These are phyloP conservation scores for Penicillium janthinellum DNA, from an alignment of 2,329 filamentous ascomycete genomes.

Conservation along the genomic window DNA sequence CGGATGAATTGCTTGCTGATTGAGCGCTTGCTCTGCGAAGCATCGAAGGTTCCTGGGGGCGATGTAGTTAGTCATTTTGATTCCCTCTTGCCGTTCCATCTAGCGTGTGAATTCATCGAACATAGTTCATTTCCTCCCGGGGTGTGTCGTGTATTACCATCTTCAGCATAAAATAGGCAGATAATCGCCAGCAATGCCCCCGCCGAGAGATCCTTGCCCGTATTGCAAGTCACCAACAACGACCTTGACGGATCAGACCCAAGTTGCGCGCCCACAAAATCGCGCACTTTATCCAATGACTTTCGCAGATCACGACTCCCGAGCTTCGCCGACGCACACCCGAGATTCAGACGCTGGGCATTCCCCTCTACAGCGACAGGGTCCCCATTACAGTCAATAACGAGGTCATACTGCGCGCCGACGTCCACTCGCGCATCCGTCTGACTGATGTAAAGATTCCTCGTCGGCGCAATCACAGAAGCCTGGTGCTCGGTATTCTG, in stretches of 20 bases:
- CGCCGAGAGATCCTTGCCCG: slow-evolving; percentile 77
- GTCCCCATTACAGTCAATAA: slow-evolving; percentile 43
- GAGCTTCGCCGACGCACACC: slow-evolving; percentile 70
- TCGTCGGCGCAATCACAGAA: slow-evolving; percentile 42
- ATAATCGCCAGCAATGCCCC: slow-evolving; percentile 75
- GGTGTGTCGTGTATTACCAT: slow-evolving; percentile 49
- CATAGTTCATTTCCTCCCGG: background rate
- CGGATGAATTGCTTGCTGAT: slow-evolving; percentile 78
- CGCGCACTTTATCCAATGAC: slow-evolving; percentile 64
- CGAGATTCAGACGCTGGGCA: slow-evolving; percentile 54
- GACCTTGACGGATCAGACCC: slow-evolving; percentile 32
- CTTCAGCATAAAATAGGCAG: slow-evolving; percentile 70
- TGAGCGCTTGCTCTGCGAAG: slow-evolving; percentile 26
- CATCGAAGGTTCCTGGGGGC: slow-evolving; percentile 35
- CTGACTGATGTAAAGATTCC: slow-evolving; percentile 37
- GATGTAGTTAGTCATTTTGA: slow-evolving; percentile 16
- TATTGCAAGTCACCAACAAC: slow-evolving; percentile 69
- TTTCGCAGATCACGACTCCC: slow-evolving; percentile 81
- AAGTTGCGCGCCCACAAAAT: slow-evolving; percentile 53
- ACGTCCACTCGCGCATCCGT: slow-evolving; percentile 34
- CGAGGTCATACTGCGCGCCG: slow-evolving; percentile 49
- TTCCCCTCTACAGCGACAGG: slow-evolving; percentile 40
- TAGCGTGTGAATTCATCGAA: slow-evolving; percentile 20
- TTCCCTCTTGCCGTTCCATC: slow-evolving; percentile 24
- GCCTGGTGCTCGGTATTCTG: slow-evolving; percentile 25